These are phyloP conservation scores for Pleurotus cornucopiae DNA, from an alignment of 768 basidiomycete genomes.

Conservation along the genomic window DNA sequence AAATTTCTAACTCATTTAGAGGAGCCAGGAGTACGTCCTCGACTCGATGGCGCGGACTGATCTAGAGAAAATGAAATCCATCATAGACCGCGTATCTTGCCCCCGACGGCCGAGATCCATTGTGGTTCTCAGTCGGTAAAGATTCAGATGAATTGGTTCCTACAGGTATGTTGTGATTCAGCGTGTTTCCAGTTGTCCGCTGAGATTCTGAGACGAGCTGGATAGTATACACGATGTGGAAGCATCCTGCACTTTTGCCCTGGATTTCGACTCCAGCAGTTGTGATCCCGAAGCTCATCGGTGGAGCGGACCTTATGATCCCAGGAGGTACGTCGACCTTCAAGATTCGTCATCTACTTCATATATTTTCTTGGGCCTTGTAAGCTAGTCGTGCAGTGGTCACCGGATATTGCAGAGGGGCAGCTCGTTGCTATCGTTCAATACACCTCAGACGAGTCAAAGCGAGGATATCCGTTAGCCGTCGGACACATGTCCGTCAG, in stretches of 20 bases:
- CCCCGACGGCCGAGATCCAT: slow-evolving; percentile 55
- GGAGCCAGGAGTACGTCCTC: slow-evolving; percentile 56
- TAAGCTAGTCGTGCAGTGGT: slow-evolving; percentile 53
- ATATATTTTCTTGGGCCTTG: slow-evolving; percentile 17
- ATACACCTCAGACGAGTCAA: slow-evolving; percentile 30
- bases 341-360: not conserved
- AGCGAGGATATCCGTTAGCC: slow-evolving; percentile 59
- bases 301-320: slow-evolving; percentile 87
- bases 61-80: not conserved
- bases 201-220: too few relatives aligned
- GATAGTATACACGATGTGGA: slow-evolving; percentile 74
- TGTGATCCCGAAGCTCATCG: slow-evolving; percentile 67
- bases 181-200: too few relatives aligned
- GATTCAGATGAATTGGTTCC: slow-evolving; percentile 66
- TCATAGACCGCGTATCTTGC: slow-evolving; percentile 62
- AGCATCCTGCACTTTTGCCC: slow-evolving; percentile 62
- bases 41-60: not conserved
- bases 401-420: slow-evolving; percentile 34
- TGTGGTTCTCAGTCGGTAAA: slow-evolving; percentile 78
- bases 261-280: slow-evolving; percentile 65
- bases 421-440: slow-evolving; percentile 65
- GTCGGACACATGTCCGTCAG: slow-evolving; percentile 69
- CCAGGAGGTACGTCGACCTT: slow-evolving; percentile 61
- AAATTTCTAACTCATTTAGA: slow-evolving; percentile 65
- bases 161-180: slow-evolving; percentile 25